phyloP scores from a whole-genome alignment of 208 protist genomes.

The Leishmania turanica region DNA sequence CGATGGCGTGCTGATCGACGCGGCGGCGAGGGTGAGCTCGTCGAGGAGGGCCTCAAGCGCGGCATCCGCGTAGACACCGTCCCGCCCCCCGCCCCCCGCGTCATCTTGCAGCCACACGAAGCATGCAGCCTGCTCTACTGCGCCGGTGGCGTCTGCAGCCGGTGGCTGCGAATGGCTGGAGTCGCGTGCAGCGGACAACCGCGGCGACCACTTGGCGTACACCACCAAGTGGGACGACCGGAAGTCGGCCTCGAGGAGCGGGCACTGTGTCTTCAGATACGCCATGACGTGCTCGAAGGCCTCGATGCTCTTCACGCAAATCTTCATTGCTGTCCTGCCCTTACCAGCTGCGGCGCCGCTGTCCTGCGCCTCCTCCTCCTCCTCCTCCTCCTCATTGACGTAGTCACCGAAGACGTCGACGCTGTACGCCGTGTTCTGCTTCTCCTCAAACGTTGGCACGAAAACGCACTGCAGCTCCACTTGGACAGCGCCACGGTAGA shows the following conservation, averaged over 20 bases:
- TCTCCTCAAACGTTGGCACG: slow-evolving; percentile 17
- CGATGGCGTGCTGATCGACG: background rate
- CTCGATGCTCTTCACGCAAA: background rate
- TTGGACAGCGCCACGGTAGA: slow-evolving; percentile 6
- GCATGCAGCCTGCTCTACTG: slow-evolving; percentile 1
- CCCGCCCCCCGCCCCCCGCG: background rate
- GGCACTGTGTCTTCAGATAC: slow-evolving; percentile 11
- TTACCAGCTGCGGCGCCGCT: background rate
- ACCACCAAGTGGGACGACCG: slow-evolving; percentile 11
- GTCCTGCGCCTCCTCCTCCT: background rate
- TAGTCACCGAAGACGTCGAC: slow-evolving; percentile 23
- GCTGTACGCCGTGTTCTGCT: background rate
- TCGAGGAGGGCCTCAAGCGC: slow-evolving; percentile 39
- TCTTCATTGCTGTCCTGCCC: background rate
- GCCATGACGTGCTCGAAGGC: background rate
- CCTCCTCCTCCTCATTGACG: background rate
- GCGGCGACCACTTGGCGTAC: slow-evolving; percentile 8
- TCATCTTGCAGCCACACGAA: slow-evolving; percentile 28
- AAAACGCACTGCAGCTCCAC: slow-evolving; percentile 31
- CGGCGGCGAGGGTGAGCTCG: slow-evolving; percentile 33
- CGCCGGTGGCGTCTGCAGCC: background rate
- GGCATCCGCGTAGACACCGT: slow-evolving; percentile 31
- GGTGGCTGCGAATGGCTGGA: background rate
- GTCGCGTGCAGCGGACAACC: background rate
- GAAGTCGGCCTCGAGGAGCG: background rate